These are phyloP conservation scores for Sindora glabra DNA, from an alignment of 306 rosid species.

Conservation along the genomic window DNA sequence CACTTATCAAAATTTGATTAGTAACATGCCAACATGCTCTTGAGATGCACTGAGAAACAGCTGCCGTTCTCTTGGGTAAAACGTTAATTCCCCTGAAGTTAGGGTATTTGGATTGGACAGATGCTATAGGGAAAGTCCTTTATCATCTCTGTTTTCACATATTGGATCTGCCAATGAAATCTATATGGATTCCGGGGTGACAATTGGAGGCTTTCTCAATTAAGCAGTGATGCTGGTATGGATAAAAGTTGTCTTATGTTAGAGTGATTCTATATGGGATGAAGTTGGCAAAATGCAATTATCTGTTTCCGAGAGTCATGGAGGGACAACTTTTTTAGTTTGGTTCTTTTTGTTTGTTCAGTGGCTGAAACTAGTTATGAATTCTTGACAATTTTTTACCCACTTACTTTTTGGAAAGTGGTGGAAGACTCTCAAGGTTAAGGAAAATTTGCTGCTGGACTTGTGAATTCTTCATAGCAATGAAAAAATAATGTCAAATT, in stretches of 20 bases:
- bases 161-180: neutral
- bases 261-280: neutral
- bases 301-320: neutral
- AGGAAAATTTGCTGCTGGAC: neutral
- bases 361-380: neutral
- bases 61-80: neutral
- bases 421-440: neutral
- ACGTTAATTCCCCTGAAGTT: neutral
- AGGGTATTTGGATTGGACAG: neutral
- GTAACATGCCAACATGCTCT: neutral
- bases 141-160: neutral
- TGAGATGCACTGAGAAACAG: neutral
- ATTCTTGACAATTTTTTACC: neutral
- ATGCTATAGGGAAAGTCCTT: neutral
- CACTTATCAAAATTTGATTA: neutral
- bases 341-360: neutral
- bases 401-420: neutral
- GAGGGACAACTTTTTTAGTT: neutral
- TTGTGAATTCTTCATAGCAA: neutral
- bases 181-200: neutral
- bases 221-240: neutral
- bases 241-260: neutral
- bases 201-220: neutral
- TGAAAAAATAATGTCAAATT: neutral
- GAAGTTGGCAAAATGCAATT: neutral